A percentile compares a stretch with the other conserved stretches of the same genome.
Conservation (phyloP, 495 filamentous ascomycete species). For the Paragyromitra xinjiangensis region DNA sequence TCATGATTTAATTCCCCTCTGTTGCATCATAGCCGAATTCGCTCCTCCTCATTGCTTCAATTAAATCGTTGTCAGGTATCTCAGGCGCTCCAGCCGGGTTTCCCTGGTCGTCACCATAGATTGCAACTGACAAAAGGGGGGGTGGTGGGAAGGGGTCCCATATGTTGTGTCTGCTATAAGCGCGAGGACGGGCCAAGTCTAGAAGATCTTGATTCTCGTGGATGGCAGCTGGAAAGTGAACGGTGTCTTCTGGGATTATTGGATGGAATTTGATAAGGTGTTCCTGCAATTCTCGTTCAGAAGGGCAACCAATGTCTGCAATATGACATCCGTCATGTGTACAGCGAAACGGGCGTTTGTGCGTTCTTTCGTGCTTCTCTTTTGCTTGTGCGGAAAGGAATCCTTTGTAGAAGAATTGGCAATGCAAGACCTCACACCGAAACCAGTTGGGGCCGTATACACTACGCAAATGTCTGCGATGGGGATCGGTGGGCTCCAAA, state of each 20-base stretch:
- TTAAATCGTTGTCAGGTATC: too few relatives aligned
- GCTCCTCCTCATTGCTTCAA: too few relatives aligned
- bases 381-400: slow-evolving; percentile 47
- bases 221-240: neutral
- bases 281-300: slow-evolving; percentile 52
- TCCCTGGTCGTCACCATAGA: too few relatives aligned
- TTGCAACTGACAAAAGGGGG: too few relatives aligned
- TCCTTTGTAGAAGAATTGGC: slow-evolving; percentile 58
- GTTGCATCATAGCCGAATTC: too few relatives aligned
- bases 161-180: too few relatives aligned
- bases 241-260: neutral
- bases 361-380: slow-evolving; percentile 53
- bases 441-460: slow-evolving; percentile 56
- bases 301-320: slow-evolving; percentile 51
- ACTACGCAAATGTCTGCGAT: neutral
- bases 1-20: too few relatives aligned
- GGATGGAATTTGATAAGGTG: slow-evolving; percentile 40
- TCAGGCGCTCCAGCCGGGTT: too few relatives aligned
- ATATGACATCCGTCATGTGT: slow-evolving; percentile 45
- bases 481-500: neutral
- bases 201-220: too few relatives aligned
- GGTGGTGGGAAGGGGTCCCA: too few relatives aligned
- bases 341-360: slow-evolving; percentile 56
- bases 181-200: too few relatives aligned
- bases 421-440: slow-evolving; percentile 56